These are phyloP conservation scores for Macrolepiota fuliginosa DNA, from an alignment of 768 basidiomycete genomes.

Conservation along the genomic window DNA sequence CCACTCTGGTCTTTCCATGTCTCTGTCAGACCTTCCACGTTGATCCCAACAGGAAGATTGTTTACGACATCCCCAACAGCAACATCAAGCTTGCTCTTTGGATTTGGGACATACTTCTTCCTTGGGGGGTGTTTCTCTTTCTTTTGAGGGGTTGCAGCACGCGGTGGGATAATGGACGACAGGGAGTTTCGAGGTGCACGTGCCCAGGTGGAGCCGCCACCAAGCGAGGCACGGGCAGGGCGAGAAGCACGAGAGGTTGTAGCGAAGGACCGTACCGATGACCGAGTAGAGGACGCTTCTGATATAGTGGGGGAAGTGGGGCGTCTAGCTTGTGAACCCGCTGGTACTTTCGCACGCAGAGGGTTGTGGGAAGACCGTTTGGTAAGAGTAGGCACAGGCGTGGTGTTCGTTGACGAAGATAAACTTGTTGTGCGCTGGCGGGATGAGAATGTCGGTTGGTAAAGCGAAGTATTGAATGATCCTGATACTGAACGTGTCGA, in stretches of 20 bases:
- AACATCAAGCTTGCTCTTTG: conserved; percentile 89
- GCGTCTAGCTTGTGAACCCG: conserved; percentile 26
- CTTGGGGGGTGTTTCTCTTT: conserved; percentile 33
- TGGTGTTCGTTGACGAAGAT: conserved; percentile 34
- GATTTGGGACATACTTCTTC: conserved; percentile 81
- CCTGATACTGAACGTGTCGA: conserved; percentile 72
- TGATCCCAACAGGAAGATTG: conserved; percentile 80
- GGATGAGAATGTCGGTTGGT: conserved; percentile 75
- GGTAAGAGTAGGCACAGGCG: conserved; percentile 32
- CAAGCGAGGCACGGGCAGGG: conserved; percentile 33
- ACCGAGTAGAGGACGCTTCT: conserved; percentile 42
- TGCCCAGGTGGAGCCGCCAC: conserved; percentile 62
- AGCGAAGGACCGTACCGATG: conserved; percentile 38
- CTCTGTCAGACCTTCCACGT: conserved; percentile 75
- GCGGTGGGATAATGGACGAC: conserved; percentile 37
- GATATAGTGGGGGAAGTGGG: conserved; percentile 62
- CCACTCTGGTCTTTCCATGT: conserved; percentile 93
- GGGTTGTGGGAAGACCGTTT: conserved; percentile 15
- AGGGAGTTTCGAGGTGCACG: conserved; percentile 67
- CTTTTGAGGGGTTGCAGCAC: conserved; percentile 47
- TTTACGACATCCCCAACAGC: conserved; percentile 93
- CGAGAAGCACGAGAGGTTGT: conserved; percentile 23
- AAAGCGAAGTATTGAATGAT: conserved; percentile 48
- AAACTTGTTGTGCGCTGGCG: conserved; percentile 77
- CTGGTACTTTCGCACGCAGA: neutral